Percentiles rank a stretch among this genome's conserved stretches.
Conservation (phyloP, 1,284 basidiomycete genomes). For the Athelia sp. region DNA sequence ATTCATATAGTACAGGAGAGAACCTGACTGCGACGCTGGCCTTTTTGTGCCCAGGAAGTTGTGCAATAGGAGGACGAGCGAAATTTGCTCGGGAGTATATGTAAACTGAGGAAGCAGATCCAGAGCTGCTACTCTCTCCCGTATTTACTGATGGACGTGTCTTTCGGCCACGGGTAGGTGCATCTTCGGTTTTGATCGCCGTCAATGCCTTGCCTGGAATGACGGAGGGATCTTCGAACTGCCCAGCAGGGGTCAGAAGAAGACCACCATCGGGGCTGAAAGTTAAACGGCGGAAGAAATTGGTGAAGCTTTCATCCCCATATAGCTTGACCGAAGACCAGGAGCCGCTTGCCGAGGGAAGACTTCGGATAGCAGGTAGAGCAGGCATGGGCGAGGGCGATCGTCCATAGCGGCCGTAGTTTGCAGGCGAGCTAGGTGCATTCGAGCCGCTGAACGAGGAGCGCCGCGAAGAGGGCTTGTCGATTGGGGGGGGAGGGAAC, state of each 20-base stretch:
- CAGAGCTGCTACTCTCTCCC: slow-evolving; percentile 23
- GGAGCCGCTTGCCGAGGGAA: slow-evolving; percentile 38
- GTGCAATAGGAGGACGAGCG: slow-evolving; percentile 86
- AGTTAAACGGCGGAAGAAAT: slow-evolving; percentile 91
- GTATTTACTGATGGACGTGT: slow-evolving; percentile 39
- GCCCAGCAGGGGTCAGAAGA: slow-evolving; percentile 91
- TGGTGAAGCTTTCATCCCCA: slow-evolving; percentile 92
- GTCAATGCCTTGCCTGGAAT: slow-evolving; percentile 31
- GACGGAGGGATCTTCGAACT: slow-evolving; percentile 87
- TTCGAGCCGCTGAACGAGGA: slow-evolving; percentile 86
- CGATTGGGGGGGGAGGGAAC: slow-evolving; percentile 71
- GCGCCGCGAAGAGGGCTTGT: slow-evolving; percentile 67
- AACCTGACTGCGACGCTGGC: slow-evolving; percentile 92
- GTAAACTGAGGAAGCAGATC: slow-evolving; percentile 71
- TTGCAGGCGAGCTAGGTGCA: slow-evolving; percentile 67
- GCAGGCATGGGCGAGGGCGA: slow-evolving; percentile 91
- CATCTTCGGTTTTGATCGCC: slow-evolving; percentile 31
- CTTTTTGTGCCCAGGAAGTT: slow-evolving; percentile 94
- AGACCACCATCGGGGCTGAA: slow-evolving; percentile 95
- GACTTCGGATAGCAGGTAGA: slow-evolving; percentile 77
- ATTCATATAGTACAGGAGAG: slow-evolving; percentile 89
- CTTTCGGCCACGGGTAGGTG: slow-evolving; percentile 50
- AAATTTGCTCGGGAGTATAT: slow-evolving; percentile 96
- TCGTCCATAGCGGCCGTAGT: slow-evolving; percentile 66
- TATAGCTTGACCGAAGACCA: slow-evolving; percentile 71